A percentile compares a stretch with the other conserved stretches of the same genome.
Evolutionary conservation across 208 protist genomes (phyloP).

Genomic region (Lotmaria passim): DNA sequence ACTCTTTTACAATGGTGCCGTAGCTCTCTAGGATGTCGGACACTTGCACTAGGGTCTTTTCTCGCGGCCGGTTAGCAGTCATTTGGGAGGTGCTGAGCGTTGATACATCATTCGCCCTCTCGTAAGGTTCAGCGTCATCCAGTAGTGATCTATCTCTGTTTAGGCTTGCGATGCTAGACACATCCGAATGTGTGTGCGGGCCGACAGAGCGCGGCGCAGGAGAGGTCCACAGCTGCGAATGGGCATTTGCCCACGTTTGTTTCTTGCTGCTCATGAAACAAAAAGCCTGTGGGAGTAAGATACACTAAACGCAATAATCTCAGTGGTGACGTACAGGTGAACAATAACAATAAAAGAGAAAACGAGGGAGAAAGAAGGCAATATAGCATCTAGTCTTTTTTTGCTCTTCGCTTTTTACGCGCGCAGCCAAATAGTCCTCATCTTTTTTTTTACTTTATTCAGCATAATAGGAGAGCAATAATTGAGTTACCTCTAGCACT

Average conservation of each 20-base stretch:
- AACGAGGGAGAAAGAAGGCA: no score
- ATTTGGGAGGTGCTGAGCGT: conserved; percentile 7
- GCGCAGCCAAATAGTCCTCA: no score
- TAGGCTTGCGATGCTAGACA: conserved; percentile 25
- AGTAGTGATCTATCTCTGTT: conserved; percentile 46
- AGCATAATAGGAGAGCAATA: no score
- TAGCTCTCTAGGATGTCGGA: conserved; percentile 69
- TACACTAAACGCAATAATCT: conserved; percentile 3
- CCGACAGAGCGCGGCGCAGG: conserved; percentile 15
- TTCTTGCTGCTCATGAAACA: conserved; percentile 32
- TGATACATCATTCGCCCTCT: background rate
- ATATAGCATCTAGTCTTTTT: no score
- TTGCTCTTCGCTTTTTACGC: no score
- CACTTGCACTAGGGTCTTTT: conserved; percentile 40
- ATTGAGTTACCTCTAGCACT: no score
- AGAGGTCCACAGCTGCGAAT: conserved; percentile 40
- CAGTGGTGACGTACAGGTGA: background rate
- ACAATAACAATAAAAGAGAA: background rate
- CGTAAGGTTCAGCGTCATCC: conserved; percentile 7
- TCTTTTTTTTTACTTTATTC: no score
- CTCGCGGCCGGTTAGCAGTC: background rate
- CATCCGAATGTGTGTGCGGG: conserved; percentile 34
- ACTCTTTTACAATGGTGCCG: conserved; percentile 35
- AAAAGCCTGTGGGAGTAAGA: conserved; percentile 3
- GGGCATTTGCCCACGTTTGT: conserved; percentile 35